Base-by-base conservation (phyloP, 345 rosid genomes). In the Acer saccharum region DNA sequence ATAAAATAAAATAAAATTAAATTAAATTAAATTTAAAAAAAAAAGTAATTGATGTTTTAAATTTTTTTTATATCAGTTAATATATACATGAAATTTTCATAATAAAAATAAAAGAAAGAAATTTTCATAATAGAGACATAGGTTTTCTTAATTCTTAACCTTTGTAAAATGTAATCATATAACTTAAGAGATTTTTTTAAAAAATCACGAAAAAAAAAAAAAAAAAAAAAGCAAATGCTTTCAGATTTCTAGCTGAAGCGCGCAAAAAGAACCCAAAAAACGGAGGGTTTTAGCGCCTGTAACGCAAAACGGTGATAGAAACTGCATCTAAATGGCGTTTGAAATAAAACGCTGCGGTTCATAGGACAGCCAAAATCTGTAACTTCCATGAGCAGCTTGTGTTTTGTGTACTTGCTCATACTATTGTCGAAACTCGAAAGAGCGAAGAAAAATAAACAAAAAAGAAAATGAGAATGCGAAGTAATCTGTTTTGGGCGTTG, bases 401-500 rank as follows among this genome's bases (percentile, higher is more conserved):
- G 50, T 44, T 13, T 9, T 43, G 46, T 46, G 50, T 44, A 3
- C 18, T 3, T 14, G 16, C 18, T 52, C n/a, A 10, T 7, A 16
- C 55, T 54, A 16, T 54, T 54, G 58, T 54, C 58, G 58, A 54
- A 35, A 27, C 68, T 35, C 43, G 23, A 20, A 27, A 43, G 11
- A 21, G 18, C 27, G 6, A 65, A 54, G 58, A 2, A 54, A 54
- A 54, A 17, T 13, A 18, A 25, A 52, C 39, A 14, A 43, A 2
- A 48, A 10, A 8, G 23, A 16, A 29, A n/a, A 85, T 83, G 87
- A 80, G 86, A 71, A 18, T 44, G 3, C 60, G 76, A 82, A 74
- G 76, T 27, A 67, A 70, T 80, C 43, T 82, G 72, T 60, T 57
- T 10, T 39, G 68, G 17, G 79, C 75, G 7, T 54, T 70, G 54